These are phyloP conservation scores for Fusarium setosum DNA, from an alignment of 2,329 filamentous ascomycete genomes.

Conservation along the genomic window DNA sequence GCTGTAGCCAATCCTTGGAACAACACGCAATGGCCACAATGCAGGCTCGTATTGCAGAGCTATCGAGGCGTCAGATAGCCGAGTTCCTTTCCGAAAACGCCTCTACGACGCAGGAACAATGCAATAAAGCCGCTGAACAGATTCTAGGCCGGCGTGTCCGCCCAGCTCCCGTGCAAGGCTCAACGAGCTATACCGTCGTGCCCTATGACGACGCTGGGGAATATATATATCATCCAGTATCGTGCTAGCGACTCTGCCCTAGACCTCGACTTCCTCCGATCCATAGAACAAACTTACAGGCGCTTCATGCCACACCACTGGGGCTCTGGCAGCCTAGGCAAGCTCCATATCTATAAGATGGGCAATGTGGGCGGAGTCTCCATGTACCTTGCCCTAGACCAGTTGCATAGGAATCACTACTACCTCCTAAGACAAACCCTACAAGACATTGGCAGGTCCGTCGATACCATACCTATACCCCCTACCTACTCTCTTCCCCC, in stretches of 20 bases:
- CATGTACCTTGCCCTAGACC: not conserved
- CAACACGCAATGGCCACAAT: too few species aligned
- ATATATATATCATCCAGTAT: conserved; percentile 12
- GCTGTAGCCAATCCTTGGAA: too few species aligned
- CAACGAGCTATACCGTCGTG: conserved; percentile 12
- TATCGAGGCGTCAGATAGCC: not conserved
- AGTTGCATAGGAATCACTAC: not conserved
- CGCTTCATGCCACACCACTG: conserved; percentile 3
- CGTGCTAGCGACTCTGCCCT: not conserved
- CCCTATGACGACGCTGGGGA: not conserved
- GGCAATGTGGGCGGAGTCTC: conserved; percentile 1
- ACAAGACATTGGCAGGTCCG: conserved; percentile 8
- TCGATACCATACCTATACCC: not conserved
- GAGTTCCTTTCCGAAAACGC: not conserved
- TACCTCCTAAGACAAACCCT: conserved; percentile 9
- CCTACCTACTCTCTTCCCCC: too few species aligned
- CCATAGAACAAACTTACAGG: conserved; percentile 1
- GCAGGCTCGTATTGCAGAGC: not conserved
- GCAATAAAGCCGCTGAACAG: not conserved
- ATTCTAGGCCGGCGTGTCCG: not conserved
- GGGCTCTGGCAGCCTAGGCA: conserved; percentile 1
- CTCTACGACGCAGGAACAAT: not conserved
- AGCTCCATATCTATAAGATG: conserved; percentile 8
- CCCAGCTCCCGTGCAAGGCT: conserved; percentile 5
- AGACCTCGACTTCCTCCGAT: conserved; percentile 3